Base-by-base conservation (phyloP, 352 stramenopile genomes). In the Blastocystis sp. region DNA sequence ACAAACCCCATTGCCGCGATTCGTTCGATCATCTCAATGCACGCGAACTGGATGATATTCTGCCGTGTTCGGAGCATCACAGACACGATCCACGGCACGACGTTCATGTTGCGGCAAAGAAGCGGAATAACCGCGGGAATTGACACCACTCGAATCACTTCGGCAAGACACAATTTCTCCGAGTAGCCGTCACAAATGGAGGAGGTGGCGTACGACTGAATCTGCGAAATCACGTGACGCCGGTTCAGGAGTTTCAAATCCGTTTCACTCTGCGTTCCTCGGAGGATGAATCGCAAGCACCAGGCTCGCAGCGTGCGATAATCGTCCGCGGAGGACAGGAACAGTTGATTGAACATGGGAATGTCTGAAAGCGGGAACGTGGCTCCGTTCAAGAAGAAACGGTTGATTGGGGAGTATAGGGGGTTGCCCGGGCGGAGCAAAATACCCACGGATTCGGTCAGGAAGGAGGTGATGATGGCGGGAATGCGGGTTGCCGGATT, bases 271-370 rank as follows among this genome's bases (percentile, higher is more conserved):
- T 88, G 78, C 10, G 66, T 28, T 11, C 78, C 78, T 43, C 67
- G 64, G 1, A 88, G 67, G 7, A 88, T 40, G 38, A 77, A 76
- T 21, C 78, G 64, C 38, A 88, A 48, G 28, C 64, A 79, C 78
- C 78, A 88, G 4, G 60, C 78, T 5, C 78, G 78, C 45, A 66
- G 14, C 53, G 62, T 38, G 2, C 43, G 28, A 34, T 78, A 88
- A 9, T 88, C 60, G 17, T 64, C 48, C 9, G 38, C 66, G 4
- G 61, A 60, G 9, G 17, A 78, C 2, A 64, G 43, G 59, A 88
- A 76, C 1, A 88, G 67, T 41, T 76, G 41, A 19, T 88, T 52
- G 53, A 88, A 88, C 19, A 88, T 17, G 66, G 78, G 78, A 1
- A 65, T 67, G 52, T 88, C 78, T n/a, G 34, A 56, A 4, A 88